Evolutionary conservation across 257 asterid species (phyloP), one percentile per base, ranked within the genome.

Genomic region (Henckelia pumila): DNA sequence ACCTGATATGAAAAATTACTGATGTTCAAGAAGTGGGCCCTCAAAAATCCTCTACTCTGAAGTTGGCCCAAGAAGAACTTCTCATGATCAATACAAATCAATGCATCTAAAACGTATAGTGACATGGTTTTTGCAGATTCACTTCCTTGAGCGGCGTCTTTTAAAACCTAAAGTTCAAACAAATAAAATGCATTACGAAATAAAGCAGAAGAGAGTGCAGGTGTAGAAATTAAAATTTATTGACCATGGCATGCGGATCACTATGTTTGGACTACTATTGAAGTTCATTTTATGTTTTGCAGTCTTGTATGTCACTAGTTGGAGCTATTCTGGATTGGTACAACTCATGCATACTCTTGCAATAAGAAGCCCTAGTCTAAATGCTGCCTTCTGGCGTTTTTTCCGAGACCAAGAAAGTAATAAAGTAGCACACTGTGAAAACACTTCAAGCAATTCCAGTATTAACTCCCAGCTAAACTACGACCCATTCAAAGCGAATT

Each of bases 91-190:
- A 91, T 77, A 73, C 89, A 81, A 67, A 94, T 80, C 67, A 94
- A 68, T 50, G 95, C 92, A 83, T 91, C 97, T 71, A 93, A 72
- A 66, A 94, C 88, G 66, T 88, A 84, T 29, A 94, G 44, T 33
- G 97, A 79, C 80, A 94, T 76, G n/a, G 89, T 83, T 80, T 83
- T 94, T 60, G 85, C 83, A 72, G 91, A 86, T 77, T 88, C 96
- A 76, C 95, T 87, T 66, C 96, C 96, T 66, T 88, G 96, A 28
- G 88, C 82, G 72, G 96, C 97, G 71, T 91, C 99, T 82, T 81
- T 94, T 59, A 84, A 80, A 61, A 88, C 94, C 99, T 94, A 72
- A 66, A 68, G 59, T 67, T 25, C 40, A 60, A 69, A 69, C 59
- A 71, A 61, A 62, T 13, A 67, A 14, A 35, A 20, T 23, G 35